phyloP scores from a whole-genome alignment of 2,329 filamentous ascomycete genomes.

The Xylariaceae sp. region DNA sequence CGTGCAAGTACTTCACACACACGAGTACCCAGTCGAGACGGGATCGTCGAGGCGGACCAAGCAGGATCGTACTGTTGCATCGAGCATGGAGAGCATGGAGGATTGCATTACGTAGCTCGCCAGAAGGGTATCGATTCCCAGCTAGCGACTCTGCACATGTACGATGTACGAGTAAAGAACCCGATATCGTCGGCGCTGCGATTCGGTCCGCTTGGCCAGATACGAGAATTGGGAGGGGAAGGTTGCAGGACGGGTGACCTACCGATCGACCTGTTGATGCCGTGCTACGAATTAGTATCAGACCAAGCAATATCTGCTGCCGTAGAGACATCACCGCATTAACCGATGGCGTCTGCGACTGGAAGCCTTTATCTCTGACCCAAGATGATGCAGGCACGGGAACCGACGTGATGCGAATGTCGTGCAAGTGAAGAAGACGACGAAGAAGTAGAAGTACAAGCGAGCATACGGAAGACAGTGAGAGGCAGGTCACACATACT shows the following conservation, averaged over 20 bases:
- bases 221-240: constrained; percentile 18
- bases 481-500: neutral
- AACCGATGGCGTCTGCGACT: neutral
- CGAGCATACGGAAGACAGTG: neutral
- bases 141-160: too few species aligned
- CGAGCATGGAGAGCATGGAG: neutral
- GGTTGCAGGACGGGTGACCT: neutral
- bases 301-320: neutral
- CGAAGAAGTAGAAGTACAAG: neutral
- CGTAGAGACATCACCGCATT: neutral
- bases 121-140: neutral
- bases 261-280: neutral
- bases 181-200: constrained; percentile 4
- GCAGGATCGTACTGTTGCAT: neutral
- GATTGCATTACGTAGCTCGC: neutral
- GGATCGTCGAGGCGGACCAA: neutral
- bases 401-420: neutral
- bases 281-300: neutral
- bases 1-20: too few species aligned
- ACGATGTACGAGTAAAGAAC: neutral
- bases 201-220: constrained; percentile 15
- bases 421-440: neutral
- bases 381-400: constrained; percentile 12
- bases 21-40: neutral
- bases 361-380: constrained; percentile 12